These are phyloP conservation scores for Crotalaria pallida DNA, from an alignment of 306 rosid species.

Conservation along the genomic window DNA sequence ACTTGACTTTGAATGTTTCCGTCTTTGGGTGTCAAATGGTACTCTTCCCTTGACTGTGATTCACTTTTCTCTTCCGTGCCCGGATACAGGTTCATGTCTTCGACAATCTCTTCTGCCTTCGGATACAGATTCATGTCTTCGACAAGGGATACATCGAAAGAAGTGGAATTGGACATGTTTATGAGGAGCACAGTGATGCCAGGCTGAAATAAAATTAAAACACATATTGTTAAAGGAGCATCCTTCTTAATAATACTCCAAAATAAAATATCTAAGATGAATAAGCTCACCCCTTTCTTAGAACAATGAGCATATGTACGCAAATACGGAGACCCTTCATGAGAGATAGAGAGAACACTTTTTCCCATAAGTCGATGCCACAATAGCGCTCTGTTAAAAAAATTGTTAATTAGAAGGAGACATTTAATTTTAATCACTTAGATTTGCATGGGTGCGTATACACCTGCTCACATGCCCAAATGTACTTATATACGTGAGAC, in stretches of 20 bases:
- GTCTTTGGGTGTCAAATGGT: slow-evolving; percentile 55
- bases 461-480: too few species aligned
- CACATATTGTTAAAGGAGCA: too few species aligned
- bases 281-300: slow-evolving; percentile 17
- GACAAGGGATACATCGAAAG: slow-evolving; percentile 21
- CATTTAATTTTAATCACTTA: too few species aligned
- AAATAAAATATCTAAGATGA: neutral
- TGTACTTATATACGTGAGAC: neutral
- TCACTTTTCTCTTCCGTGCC: slow-evolving; percentile 20
- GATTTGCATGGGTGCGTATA: too few species aligned
- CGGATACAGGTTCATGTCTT: slow-evolving; percentile 29
- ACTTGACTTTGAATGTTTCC: slow-evolving; percentile 50
- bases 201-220: slow-evolving; percentile 22
- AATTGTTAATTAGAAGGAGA: neutral
- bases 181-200: slow-evolving; percentile 48
- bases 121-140: slow-evolving; percentile 30
- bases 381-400: slow-evolving; percentile 32
- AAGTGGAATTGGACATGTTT: slow-evolving; percentile 52
- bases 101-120: too few species aligned
- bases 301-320: slow-evolving; percentile 49
- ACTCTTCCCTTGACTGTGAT: slow-evolving; percentile 41
- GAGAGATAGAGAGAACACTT: slow-evolving; percentile 27
- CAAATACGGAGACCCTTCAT: slow-evolving; percentile 36
- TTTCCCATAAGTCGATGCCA: slow-evolving; percentile 57
- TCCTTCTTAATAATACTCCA: too few species aligned